Base-by-base conservation (phyloP, 345 rosid species). In the Cardamine resedifolia region DNA sequence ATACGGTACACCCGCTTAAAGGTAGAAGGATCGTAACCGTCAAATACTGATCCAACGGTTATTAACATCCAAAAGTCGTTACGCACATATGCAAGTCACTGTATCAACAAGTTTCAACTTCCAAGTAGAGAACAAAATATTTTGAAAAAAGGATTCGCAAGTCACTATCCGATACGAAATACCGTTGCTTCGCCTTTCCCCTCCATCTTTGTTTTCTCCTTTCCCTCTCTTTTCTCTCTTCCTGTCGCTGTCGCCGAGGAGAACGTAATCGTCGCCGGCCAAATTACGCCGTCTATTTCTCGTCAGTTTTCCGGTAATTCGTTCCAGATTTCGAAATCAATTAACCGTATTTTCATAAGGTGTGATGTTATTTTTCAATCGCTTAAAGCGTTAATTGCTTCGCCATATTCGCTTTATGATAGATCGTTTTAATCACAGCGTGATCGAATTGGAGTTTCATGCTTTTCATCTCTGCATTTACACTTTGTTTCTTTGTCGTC, bases 251-350 rank as follows among this genome's bases (percentile, higher is more conserved):
- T 75, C 81, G 78, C 49, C 64, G 24, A 38, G 34, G 65, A 39
- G 66, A 77, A 82, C 82, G 78, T 74, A 62, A 62, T 55, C 28
- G 69, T 64, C 85, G 74, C 78, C 62, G 66, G 56, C 50, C 38
- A 8, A 2, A 33, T 2, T 34, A 33, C 7, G 31, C 24, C 24
- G n/a, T n/a, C n/a, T n/a, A n/a, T 23, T 23, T 23, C 2, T 36
- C 60, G 30, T 72, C 10, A 47, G 12, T 70, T 60, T 34, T 1
- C 71, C 58, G 65, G 24, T 15, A 33, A 30, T 23, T 70, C 30
- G 49, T 12, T 24, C 16, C 68, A 58, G 55, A 38, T 76, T 56
- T 19, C 31, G 3, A 36, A 39, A 18, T 38, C 53, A 2, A 31
- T 19, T 56, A 31, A 61, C 27, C 30, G 62, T 27, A 20, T 64